Evolutionary conservation across 257 asterid genomes (phyloP), one percentile per base, ranked within the genome.

Genomic region (Apocynum venetum): DNA sequence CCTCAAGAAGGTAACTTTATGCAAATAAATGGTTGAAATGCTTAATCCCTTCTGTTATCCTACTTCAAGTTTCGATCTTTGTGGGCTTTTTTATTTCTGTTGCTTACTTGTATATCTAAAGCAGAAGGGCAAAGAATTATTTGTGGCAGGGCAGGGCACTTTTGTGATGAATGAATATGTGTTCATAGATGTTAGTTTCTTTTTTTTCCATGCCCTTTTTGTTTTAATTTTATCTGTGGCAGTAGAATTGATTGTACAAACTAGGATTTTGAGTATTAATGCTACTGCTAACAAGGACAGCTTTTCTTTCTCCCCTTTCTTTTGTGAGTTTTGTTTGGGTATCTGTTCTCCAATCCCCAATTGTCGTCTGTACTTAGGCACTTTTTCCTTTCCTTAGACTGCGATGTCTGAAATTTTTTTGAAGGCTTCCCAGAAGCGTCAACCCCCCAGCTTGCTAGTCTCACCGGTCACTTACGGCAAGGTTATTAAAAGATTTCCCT

Each of bases 1-100:
- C 31, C 93, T 90, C 65, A 94, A 94, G 80, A 94, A 90, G 98
- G 98, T 94, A 80, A 2, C 31, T 56, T 66, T 20, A 0, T 3
- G 4, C 4, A 11, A 19, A 13, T 41, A 10, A 10, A 48, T 1
- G 59, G 31, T n/a, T 35, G 47, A 38, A 65, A 65, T 65, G 25
- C 48, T 38, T 38, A 13, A 6, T 65, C 31, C 14, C 71, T 66
- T 66, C 11, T 15, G 25, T 66, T 66, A 4, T 66, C 7, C 47
- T 36, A 4, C 1, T 15, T 66, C 31, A 40, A 66, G 31, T 14
- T 66, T 40, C 41, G 4, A 66, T 66, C 51, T 40, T 66, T 41
- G 48, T 66, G 49, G 49, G 71, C n/a, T 35, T 13, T 66, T 40
- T 40, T 25, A 40, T 66, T 66, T 66, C 8, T 40, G 49, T 66